Conservation (phyloP, 106 monocot genomes). For the Vanilla planifolia region DNA sequence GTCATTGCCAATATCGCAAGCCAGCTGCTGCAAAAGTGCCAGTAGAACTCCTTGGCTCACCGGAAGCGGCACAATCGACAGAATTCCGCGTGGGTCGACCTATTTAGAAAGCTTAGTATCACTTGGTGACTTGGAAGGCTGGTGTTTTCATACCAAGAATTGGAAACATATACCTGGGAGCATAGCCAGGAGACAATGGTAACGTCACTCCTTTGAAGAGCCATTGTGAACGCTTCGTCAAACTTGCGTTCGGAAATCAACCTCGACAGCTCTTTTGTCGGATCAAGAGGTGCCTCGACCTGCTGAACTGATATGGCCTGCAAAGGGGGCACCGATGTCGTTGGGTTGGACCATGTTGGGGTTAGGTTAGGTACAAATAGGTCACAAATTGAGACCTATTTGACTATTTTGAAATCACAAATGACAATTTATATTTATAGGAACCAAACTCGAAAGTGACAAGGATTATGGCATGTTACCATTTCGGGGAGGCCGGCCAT, state of each 20-base stretch:
- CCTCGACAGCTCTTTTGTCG: slow-evolving; percentile 70
- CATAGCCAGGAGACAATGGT: slow-evolving; percentile 92
- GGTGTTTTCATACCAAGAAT: neutral
- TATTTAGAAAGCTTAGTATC: slow-evolving; percentile 1
- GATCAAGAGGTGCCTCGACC: slow-evolving; percentile 69
- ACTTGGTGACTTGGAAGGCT: no score
- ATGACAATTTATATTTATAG: neutral
- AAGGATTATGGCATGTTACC: slow-evolving; percentile 13
- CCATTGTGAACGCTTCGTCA: slow-evolving; percentile 84
- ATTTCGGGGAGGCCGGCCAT: slow-evolving; percentile 39
- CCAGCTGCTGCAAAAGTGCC: slow-evolving; percentile 63
- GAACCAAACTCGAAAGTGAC: neutral
- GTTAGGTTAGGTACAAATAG: no score
- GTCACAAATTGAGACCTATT: no score
- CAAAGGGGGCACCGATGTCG: neutral
- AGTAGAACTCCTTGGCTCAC: slow-evolving; percentile 68
- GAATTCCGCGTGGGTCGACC: slow-evolving; percentile 58
- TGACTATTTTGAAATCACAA: no score
- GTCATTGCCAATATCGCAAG: slow-evolving; percentile 58
- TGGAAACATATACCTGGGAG: slow-evolving; percentile 53
- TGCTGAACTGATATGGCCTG: slow-evolving; percentile 34
- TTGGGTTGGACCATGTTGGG: no score
- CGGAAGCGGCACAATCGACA: slow-evolving; percentile 35
- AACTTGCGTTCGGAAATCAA: slow-evolving; percentile 76
- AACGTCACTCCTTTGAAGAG: slow-evolving; percentile 93